Base-by-base conservation (phyloP, 73 alveolate species). In the Paramecium primaurelia region DNA sequence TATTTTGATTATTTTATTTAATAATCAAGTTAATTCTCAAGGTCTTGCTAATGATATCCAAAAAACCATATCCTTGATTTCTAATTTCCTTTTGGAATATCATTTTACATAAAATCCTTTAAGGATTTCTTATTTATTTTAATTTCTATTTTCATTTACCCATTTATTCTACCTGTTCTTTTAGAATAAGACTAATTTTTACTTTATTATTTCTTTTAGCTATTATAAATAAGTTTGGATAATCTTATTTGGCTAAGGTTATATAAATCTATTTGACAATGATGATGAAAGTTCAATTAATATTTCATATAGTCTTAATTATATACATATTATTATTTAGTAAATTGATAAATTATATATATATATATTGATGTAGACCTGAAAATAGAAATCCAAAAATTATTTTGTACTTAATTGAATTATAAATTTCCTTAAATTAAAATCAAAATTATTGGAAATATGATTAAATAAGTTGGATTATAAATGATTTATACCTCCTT, bases 241-340 rank as follows among this genome's bases (percentile, higher is more conserved):
- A 98, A 77, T 95, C 94, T 68, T 75, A 87, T 88, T 95, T 95
- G 54, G 98, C 98, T 38, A 95, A 71, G 45, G 64, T 92, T 22
- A 88, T 71, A 84, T 94, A 96, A 11, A 97, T 94, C 20, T 42
- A 59, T 73, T 93, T 93, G 16, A 96, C 45, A 71, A 92, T 14
- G 97, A 68, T 68, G 11, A 30, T 8, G 44, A 58, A 25, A 51
- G 85, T 5, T 25, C 6, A 2, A 25, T 51, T 22, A 68, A 30
- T 18, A 68, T 68, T 25, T 68, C 85, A 68, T 68, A 68, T 22
- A 68, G 45, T 2, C 85, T 30, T 68, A 25, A 68, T 68, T 68
- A 14, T 68, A 58, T 68, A 68, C 32, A 25, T 68, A 49, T 68
- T 58, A 4, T 9, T 11, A 42, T 42, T 34, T 3, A 34, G 9